Base-by-base conservation (phyloP, 345 rosid genomes). In the Hibiscus mutabilis region DNA sequence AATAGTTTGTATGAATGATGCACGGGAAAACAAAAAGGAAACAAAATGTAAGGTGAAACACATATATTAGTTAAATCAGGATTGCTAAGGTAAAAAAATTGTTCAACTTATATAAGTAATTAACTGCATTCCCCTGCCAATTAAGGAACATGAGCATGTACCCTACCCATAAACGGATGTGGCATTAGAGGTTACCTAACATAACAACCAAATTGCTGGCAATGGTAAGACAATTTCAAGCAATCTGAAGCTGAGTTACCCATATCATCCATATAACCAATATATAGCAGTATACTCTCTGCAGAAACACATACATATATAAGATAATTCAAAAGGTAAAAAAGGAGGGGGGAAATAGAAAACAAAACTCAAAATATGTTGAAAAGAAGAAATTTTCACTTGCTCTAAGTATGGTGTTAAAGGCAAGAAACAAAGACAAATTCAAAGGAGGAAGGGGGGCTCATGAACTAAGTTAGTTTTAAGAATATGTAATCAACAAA, bases 191-290 rank as follows among this genome's bases (percentile, higher is more conserved):
- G 70, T 70, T 77, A 87, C 87, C 91, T 86, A 74, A 83, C 79
- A 70, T 81, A 82, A 27, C 66, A 73, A 33, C 88, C 96, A 79
- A 88, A 91, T 56, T 77, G 83, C 71, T 73, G 79, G 68, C 88
- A 91, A 80, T 91, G 96, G 75, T 81, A 87, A 68, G 79, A 85
- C 71, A 94, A 83, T 76, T 83, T 81, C 19, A 72, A 79, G 77
- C 77, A 84, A 42, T 72, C 80, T 71, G 76, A 74, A 19, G 61
- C 63, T 69, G 73, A 70, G 73, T 57, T 31, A 62, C 74, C 72
- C 46, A 65, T 46, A 76, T 68, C 75, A 51, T 77, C 85, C 75
- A 80, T 84, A 70, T 73, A 82, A 69, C 89, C 90, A 73, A 94
- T 75, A 25, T 25, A 25, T 61, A 80, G 80, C 79, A 88, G 76